Percentiles rank a stretch among this genome's conserved stretches.
phyloP scores from a whole-genome alignment of 306 rosid species.

The Hippophae tibetana region DNA sequence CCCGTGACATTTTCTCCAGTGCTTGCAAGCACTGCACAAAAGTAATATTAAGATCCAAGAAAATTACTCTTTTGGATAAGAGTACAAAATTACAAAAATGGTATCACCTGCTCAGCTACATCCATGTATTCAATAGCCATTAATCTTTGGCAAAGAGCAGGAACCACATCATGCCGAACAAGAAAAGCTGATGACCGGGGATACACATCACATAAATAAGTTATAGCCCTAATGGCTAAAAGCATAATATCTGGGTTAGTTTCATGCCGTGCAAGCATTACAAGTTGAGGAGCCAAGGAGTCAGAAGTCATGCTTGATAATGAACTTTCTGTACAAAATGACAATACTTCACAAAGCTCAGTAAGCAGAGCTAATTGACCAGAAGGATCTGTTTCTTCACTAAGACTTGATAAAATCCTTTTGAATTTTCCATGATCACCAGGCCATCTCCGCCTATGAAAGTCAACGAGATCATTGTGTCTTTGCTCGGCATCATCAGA shows the following conservation, averaged over 20 bases:
- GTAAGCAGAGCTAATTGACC: constrained; percentile 56
- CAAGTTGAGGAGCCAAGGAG: constrained; percentile 64
- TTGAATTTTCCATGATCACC: constrained; percentile 78
- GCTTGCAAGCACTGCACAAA: constrained; percentile 82
- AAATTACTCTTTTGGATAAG: constrained; percentile 10
- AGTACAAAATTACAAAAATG: constrained; percentile 8
- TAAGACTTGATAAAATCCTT: constrained; percentile 52
- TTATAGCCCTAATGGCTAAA: constrained; percentile 84
- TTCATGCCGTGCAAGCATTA: constrained; percentile 61
- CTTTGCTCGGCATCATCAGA: constrained; percentile 79
- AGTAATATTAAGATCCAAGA: constrained; percentile 13
- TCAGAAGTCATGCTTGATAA: constrained; percentile 66
- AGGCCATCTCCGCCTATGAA: constrained; percentile 59
- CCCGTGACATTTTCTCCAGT: constrained; percentile 91
- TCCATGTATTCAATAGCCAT: constrained; percentile 74
- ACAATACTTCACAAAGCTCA: constrained; percentile 81
- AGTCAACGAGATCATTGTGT: constrained; percentile 48
- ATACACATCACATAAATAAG: constrained; percentile 77
- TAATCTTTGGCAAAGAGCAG: constrained; percentile 74
- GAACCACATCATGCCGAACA: constrained; percentile 76
- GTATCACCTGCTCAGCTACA: constrained; percentile 88
- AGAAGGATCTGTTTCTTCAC: constrained; percentile 61
- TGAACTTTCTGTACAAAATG: constrained; percentile 84
- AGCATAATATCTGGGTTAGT: constrained; percentile 61
- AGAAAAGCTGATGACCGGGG: constrained; percentile 74